Base-by-base conservation (phyloP, 2,329 filamentous ascomycete genomes). In the Mariannaea sp. region DNA sequence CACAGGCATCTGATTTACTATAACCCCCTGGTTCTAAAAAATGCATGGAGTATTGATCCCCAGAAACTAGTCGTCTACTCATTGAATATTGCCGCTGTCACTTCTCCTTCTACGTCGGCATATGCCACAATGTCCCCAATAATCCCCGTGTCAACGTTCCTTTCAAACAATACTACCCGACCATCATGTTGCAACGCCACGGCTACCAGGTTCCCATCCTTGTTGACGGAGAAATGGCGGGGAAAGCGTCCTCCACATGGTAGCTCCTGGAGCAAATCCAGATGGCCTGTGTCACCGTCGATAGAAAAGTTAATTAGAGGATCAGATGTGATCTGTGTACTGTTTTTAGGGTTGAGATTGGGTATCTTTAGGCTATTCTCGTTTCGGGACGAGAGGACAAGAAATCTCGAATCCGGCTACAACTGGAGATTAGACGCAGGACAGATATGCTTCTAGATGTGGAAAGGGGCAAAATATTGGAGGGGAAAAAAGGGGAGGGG, bases 341-440 rank as follows among this genome's bases (percentile, higher is more conserved):
- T 71, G 65, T 79, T 74, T 59, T 64, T 56, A 53, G 70, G 49
- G 62, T 80, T 75, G 29, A 71, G 68, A 69, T 77, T 76, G 51
- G 75, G 71, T 49, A 81, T 75, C 12, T 64, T 64, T 66, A 86
- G 80, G 17, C 78, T 72, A 38, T 73, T 75, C 65, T 87, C 86
- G 65, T 81, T 80, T 56, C 89, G 85, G 58, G 88, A 88, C 2
- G 86, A 87, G 35, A 88, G 79, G 60, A 88, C 76, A 45, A 92
- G 68, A 73, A 84, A 89, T 29, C 78, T 80, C 55, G 78, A 74
- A 64, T 85, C 81, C 42, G 82, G 80, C 82, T 84, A 48, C n/a
- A n/a, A n/a, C n/a, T n/a, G n/a, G n/a, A n/a, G n/a, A n/a, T n/a
- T n/a, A 16, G 42, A 38, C 49, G 8, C 33, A 35, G 36, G 41